Conservation (phyloP, 2,329 filamentous ascomycete species). For the Pleurostoma richardsiae region DNA sequence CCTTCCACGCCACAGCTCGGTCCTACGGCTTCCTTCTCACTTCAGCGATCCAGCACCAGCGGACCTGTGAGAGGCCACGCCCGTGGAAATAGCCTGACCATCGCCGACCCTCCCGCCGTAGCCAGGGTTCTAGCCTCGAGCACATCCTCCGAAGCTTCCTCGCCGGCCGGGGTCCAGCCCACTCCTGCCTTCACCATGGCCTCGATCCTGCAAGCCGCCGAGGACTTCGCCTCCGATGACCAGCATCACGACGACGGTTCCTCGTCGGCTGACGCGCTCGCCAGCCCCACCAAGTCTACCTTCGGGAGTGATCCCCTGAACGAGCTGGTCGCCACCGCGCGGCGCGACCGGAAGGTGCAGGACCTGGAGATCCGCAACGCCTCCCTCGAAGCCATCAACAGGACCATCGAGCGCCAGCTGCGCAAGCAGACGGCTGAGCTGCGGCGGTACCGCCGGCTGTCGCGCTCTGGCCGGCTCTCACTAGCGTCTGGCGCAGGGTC, state of each 20-base stretch:
- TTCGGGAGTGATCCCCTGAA: slow-evolving; percentile 56
- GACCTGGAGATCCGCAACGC: slow-evolving; percentile 97
- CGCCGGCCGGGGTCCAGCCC: slow-evolving; percentile 27
- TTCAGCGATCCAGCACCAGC: no score
- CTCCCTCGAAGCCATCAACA: slow-evolving; percentile 89
- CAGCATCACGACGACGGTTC: slow-evolving; percentile 10
- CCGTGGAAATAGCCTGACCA: slow-evolving; percentile 31
- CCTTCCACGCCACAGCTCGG: slow-evolving; percentile 30
- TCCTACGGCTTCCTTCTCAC: slow-evolving; percentile 12
- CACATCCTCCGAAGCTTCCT: slow-evolving; percentile 26
- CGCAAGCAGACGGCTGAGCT: slow-evolving; percentile 87
- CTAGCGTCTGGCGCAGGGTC: slow-evolving; percentile 42
- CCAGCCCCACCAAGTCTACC: slow-evolving; percentile 55
- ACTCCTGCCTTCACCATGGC: slow-evolving; percentile 42
- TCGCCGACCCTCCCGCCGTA: slow-evolving; percentile 28
- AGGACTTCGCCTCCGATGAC: slow-evolving; percentile 37
- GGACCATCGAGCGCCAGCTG: slow-evolving; percentile 84
- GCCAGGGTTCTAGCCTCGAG: slow-evolving; percentile 27
- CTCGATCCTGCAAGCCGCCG: slow-evolving; percentile 50
- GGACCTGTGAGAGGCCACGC: slow-evolving; percentile 25
- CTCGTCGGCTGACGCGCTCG: slow-evolving; percentile 22
- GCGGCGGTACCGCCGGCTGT: slow-evolving; percentile 79
- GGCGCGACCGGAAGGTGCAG: slow-evolving; percentile 88
- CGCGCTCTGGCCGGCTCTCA: slow-evolving; percentile 71
- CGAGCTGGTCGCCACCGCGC: slow-evolving; percentile 80